These are phyloP conservation scores for Erysimum pusillum DNA, from an alignment of 441 rosid species.

Conservation along the genomic window DNA sequence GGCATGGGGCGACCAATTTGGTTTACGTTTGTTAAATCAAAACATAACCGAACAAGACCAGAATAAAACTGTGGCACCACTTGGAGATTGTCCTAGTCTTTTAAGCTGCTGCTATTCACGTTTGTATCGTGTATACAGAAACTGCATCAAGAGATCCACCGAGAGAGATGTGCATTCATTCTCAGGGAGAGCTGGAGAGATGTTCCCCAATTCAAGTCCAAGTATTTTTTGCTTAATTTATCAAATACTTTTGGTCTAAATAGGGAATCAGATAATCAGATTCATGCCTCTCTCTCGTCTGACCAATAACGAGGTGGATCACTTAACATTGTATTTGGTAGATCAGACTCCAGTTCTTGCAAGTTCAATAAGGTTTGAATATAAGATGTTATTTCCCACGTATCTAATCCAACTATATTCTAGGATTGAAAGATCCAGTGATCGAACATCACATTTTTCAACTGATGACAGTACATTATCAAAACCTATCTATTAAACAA, in stretches of 20 bases:
- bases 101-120: neutral
- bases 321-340: neutral
- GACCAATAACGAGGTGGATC: neutral
- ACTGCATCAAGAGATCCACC: too few species aligned
- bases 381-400: neutral
- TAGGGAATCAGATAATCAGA: neutral
- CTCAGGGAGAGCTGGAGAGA: neutral
- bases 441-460: slow-evolving; percentile 20
- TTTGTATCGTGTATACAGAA: too few species aligned
- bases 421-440: slow-evolving; percentile 10
- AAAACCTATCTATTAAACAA: slow-evolving; percentile 32
- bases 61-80: neutral
- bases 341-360: neutral
- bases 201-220: neutral
- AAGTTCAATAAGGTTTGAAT: neutral
- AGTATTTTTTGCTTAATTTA: neutral
- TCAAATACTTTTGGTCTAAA: neutral
- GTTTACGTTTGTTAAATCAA: neutral
- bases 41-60: neutral
- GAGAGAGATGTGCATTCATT: too few species aligned
- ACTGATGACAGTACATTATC: slow-evolving; percentile 17
- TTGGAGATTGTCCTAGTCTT: neutral
- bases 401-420: neutral
- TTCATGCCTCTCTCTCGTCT: neutral
- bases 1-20: neutral